Evolutionary conservation across 371 early-diverging fungal genomes (phyloP), one percentile per base, ranked within the genome.

Genomic region (Actinomortierella ambigua): DNA sequence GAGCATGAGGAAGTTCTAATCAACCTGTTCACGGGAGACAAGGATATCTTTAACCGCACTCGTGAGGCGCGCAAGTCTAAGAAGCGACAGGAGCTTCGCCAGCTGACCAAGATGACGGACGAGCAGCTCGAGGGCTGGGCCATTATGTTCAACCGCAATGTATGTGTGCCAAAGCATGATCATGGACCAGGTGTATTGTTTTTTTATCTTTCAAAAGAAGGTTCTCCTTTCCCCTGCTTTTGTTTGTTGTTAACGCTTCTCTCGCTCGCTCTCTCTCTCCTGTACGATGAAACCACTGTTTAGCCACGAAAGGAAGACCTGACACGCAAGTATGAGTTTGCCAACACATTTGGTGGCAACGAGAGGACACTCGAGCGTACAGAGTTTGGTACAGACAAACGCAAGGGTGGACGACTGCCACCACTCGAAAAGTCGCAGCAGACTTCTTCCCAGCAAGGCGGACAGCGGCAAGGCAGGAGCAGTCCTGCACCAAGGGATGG

Each of bases 51-150:
- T 61, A 84, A 84, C 18, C 80, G 85, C 43, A 79, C 78, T 24
- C 65, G 75, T 20, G 77, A 76, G 20, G 75, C 81, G 17, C 82
- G 95, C 49, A 90, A 88, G 61, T 81, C 86, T 6, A 65, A 81
- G 5, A 81, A 81, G 50, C 80, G 97, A 22, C 83, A 68, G 11
- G 76, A 77, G 22, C 69, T 96, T 22, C 81, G 85, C 26, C 69
- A 80, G 29, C 59, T 79, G 52, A 93, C 94, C 6, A 85, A 85
- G n/a, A 83, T 93, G 87, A 82, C 87, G 0, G 93, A 96, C 63
- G 95, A 97, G 68, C 96, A 96, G 76, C 75, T 97, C 5, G 97
- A 96, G 68, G 97, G 97, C 22, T 97, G 97, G 97, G 86, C 80
- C 27, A 86, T 84, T 24, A 95, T 95, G 95, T 85, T 93, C 62